Conservation (phyloP, 768 basidiomycete species). For the Psilocybe subaeruginosa region DNA sequence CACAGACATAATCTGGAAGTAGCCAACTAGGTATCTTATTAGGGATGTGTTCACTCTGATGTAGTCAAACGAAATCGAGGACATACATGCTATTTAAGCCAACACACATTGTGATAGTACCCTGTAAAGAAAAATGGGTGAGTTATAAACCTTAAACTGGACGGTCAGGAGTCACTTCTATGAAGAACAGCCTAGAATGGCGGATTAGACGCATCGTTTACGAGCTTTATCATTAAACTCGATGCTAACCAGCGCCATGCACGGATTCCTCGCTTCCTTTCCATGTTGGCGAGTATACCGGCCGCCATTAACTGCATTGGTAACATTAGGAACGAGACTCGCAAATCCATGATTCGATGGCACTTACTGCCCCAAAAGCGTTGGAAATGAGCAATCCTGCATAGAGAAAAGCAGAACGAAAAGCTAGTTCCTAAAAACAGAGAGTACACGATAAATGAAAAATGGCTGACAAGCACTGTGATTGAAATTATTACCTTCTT, state of each 20-base stretch:
- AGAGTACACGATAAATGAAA: background rate
- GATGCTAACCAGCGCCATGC: conserved; percentile 38
- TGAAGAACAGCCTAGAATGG: conserved; percentile 8
- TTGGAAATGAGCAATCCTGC: conserved; percentile 64
- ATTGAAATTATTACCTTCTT: conserved; percentile 43
- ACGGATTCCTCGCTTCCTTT: conserved; percentile 64
- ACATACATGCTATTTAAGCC: conserved; percentile 7
- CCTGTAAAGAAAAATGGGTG: background rate
- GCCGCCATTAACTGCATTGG: conserved; percentile 63
- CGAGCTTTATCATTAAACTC: too few species aligned
- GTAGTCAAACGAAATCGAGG: background rate
- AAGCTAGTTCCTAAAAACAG: conserved; percentile 56
- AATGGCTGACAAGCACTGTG: background rate
- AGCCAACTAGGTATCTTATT: conserved; percentile 1
- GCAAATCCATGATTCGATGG: background rate
- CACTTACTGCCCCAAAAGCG: conserved; percentile 66
- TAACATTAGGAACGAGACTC: too few species aligned
- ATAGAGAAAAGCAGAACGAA: conserved; percentile 64
- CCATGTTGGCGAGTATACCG: conserved; percentile 70
- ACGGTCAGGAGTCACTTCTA: background rate
- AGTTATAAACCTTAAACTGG: too few species aligned
- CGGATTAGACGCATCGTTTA: too few species aligned
- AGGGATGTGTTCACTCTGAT: background rate
- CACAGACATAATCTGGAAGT: conserved; percentile 11
- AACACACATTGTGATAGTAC: conserved; percentile 6